These are phyloP conservation scores for Sugiyamaella floridensis DNA, from an alignment of 805 yeast genomes.

Conservation along the genomic window DNA sequence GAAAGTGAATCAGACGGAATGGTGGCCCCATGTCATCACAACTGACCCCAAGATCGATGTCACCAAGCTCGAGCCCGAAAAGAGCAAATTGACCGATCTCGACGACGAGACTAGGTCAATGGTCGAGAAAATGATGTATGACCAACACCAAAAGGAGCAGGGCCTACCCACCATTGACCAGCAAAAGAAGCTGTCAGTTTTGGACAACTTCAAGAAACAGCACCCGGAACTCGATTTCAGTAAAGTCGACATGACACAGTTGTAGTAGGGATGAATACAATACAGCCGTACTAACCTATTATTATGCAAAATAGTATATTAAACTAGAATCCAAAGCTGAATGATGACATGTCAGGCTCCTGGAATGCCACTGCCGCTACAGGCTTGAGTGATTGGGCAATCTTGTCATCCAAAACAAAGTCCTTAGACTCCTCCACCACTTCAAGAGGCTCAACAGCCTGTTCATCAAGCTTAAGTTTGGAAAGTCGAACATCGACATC, in stretches of 20 bases:
- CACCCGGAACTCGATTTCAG: constrained; percentile 41
- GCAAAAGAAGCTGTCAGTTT: constrained; percentile 27
- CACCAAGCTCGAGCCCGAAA: constrained; percentile 36
- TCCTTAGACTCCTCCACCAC: neutral
- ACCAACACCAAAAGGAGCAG: constrained; percentile 36
- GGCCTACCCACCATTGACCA: constrained; percentile 36
- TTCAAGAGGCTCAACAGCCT: neutral
- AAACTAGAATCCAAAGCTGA: constrained; percentile 41
- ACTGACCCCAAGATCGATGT: constrained; percentile 35
- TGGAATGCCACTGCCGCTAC: constrained; percentile 33
- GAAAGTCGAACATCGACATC: constrained; percentile 1
- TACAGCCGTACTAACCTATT: neutral
- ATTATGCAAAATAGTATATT: neutral
- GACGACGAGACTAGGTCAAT: constrained; percentile 38
- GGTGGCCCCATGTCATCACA: constrained; percentile 43
- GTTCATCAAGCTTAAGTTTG: neutral
- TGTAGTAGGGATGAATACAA: neutral
- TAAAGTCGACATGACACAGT: constrained; percentile 12
- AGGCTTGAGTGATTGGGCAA: constrained; percentile 1
- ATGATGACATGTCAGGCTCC: constrained; percentile 75
- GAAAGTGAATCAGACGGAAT: constrained; percentile 33
- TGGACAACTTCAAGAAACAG: constrained; percentile 35
- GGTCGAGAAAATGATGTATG: constrained; percentile 45
- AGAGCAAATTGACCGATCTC: constrained; percentile 34
- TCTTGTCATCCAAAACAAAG: neutral